Evolutionary conservation across 345 rosid genomes (phyloP), one percentile per base, ranked within the genome.

Genomic region (Dimocarpus longan): DNA sequence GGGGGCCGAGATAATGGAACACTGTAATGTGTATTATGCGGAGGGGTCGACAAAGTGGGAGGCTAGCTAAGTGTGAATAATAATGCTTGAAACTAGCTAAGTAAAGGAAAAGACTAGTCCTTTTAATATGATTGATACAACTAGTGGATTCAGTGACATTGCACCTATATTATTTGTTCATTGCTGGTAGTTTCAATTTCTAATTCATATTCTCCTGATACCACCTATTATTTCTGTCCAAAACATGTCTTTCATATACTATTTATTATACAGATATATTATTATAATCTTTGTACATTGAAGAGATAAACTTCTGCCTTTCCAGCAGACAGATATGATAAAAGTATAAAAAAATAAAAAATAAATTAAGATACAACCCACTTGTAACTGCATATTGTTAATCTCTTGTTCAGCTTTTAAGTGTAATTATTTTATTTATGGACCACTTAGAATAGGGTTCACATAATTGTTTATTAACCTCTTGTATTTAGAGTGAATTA

Each of bases 131-230:
- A 75, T 74, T 43, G 68, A 64, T 56, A 10, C 66, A 28, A 65
- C 56, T 39, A 16, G 77, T 76, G 83, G 57, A 5, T 80, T 77
- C 56, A 70, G 79, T 81, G 66, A 66, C 56, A 42, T 11, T n/a
- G 48, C 78, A 79, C 48, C 22, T 18, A 12, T 22, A 60, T 74
- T 78, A 71, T 69, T 78, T 65, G 56, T 6, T 44, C 73, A 40
- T 40, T 69, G 46, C 13, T 28, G 28, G 21, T 9, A 40, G 22
- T 32, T 32, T 32, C 37, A 6, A 0, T 46, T 46, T 46, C 3
- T 46, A 46, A 46, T 5, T 59, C 42, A 21, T 42, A n/a, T 42
- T n/a, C 10, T 71, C 52, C 57, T 52, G 24, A 18, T 28, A 19
- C 50, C 43, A 40, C 28, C 52, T 22, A 73, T 48, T 37, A 40